Base-by-base conservation (phyloP, 495 filamentous ascomycete species). In the Collariella sp. region DNA sequence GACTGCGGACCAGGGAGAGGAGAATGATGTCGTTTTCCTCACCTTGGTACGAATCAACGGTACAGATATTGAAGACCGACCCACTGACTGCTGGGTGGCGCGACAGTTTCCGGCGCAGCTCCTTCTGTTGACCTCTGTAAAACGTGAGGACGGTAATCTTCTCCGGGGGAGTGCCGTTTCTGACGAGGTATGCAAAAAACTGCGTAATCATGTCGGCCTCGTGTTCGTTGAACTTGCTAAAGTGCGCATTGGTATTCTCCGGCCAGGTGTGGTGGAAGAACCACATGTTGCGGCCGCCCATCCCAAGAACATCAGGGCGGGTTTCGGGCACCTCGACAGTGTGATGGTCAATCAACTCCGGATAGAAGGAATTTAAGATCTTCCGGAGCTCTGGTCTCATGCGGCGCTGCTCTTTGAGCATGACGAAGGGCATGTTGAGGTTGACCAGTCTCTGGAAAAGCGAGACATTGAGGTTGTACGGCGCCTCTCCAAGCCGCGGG, bases 21-120 rank as follows among this genome's bases (percentile, higher is more conserved):
- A 97, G 59, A 16, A 96, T 71, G 34, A 96, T 74, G 18, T 89
- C 88, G 59, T 96, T 96, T 60, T 97, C 90, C 64, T 96, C 89
- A 24, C 91, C 91, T 63, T 97, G 93, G 65, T 91, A 96, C 0
- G 87, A 90, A 62, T 97, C 93, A 0, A 97, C 88, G 0, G 93
- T 96, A 36, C 75, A 77, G 1, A 96, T 82, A 22, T 87, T 89
- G 60, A 86, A 77, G 33, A 67, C 64, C 0, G 59, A 48, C 7
- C 68, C 70, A 52, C 67, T 63, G 1, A 89, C 70, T 44, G 78
- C 75, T 0, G 65, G 55, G 42, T 83, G 74, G 18, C 56, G 67
- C 40, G 68, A 78, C 42, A 91, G 64, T 2, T 70, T 61, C 31
- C 66, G 74, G 0, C 83, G 56, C 9, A 96, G 70, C 4, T 72